Conservation (phyloP, 257 asterid genomes). For the Fraxinus excelsior region DNA sequence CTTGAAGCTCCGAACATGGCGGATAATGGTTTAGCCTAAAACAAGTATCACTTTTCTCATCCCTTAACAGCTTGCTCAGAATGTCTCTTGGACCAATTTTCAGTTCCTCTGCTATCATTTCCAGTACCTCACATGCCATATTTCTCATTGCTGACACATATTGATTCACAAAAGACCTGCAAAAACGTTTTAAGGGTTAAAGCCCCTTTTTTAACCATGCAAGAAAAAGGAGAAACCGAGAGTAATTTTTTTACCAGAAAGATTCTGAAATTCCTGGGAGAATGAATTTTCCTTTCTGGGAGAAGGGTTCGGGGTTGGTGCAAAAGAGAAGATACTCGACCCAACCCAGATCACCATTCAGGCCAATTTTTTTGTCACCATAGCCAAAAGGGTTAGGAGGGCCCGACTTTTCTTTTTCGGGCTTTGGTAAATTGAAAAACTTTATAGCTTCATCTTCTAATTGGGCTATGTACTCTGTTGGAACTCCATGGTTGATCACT, state of each 20-base stretch:
- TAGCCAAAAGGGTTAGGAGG: conserved; percentile 52
- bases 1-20: conserved; percentile 42
- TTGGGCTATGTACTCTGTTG: conserved; percentile 30
- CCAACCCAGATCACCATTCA: conserved; percentile 60
- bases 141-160: conserved; percentile 33
- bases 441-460: conserved; percentile 37
- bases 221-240: not conserved
- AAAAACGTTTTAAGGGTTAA: not conserved
- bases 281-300: conserved; percentile 16
- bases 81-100: conserved; percentile 7
- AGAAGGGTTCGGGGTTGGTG: conserved; percentile 29
- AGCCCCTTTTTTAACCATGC: not conserved
- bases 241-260: conserved; percentile 26
- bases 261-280: conserved; percentile 36
- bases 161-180: conserved; percentile 44
- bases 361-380: conserved; percentile 53
- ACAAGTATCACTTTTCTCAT: conserved; percentile 41
- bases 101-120: conserved; percentile 51
- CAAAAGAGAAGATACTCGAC: conserved; percentile 52
- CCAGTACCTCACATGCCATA: conserved; percentile 44
- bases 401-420: conserved; percentile 44
- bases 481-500: conserved; percentile 39
- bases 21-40: conserved; percentile 64
- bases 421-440: conserved; percentile 36
- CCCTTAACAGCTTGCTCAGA: conserved; percentile 38